A percentile compares a stretch with the other conserved stretches of the same genome.
These are phyloP conservation scores for Sugiyamaella floridensis DNA, from an alignment of 805 yeast genomes.

Conservation along the genomic window DNA sequence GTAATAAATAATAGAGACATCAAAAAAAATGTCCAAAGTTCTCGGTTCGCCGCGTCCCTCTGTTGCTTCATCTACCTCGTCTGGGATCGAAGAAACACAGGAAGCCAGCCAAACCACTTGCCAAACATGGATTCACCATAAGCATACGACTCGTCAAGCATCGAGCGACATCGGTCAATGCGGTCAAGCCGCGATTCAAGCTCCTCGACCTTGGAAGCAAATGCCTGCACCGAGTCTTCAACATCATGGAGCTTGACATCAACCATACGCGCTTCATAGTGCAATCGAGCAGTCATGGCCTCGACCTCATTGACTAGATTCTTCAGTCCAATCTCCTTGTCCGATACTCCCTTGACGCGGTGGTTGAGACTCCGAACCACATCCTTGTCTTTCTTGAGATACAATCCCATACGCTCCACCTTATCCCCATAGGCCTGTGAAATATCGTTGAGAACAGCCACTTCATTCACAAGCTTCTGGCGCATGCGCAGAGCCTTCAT, in stretches of 20 bases:
- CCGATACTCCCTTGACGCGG: constrained; percentile 4
- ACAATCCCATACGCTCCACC: constrained; percentile 1
- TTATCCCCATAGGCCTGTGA: constrained; percentile 3
- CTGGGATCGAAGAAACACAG: background rate
- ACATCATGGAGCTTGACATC: constrained; percentile 59
- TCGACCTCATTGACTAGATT: constrained; percentile 19
- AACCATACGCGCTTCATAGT: constrained; percentile 57
- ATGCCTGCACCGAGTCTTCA: constrained; percentile 49
- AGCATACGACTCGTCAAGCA: background rate
- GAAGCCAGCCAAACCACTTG: background rate
- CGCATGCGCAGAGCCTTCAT: constrained; percentile 6
- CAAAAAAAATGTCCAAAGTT: too few relatives aligned
- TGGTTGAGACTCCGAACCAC: constrained; percentile 3
- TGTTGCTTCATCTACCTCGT: background rate
- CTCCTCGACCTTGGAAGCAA: constrained; percentile 33
- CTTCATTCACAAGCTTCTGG: constrained; percentile 7
- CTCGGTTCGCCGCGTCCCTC: too few relatives aligned
- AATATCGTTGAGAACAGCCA: constrained; percentile 3
- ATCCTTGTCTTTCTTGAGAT: constrained; percentile 1
- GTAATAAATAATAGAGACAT: too few relatives aligned
- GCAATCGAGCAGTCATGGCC: constrained; percentile 32
- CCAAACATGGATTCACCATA: background rate
- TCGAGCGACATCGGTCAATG: constrained; percentile 1
- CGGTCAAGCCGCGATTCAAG: constrained; percentile 28
- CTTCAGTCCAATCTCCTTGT: constrained; percentile 7